phyloP scores from a whole-genome alignment of 108 stramenopile species.

The Cylindrotheca fusiformis region DNA sequence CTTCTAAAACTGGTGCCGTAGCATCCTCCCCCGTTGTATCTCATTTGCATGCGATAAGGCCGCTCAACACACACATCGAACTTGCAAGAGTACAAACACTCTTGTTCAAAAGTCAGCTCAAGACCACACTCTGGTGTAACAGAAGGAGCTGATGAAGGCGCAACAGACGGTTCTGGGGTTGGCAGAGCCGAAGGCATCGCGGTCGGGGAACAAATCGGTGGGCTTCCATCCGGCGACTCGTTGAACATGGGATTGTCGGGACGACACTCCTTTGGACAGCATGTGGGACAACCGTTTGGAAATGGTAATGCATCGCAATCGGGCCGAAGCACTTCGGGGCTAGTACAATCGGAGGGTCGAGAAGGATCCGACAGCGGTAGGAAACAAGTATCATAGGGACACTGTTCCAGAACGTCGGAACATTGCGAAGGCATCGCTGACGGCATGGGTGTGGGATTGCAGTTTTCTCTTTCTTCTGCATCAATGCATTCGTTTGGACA shows the following conservation, averaged over 20 bases:
- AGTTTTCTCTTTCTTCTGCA: background rate
- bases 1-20: constrained; percentile 1
- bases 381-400: background rate
- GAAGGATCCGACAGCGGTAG: background rate
- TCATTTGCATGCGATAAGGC: constrained; percentile 12
- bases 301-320: background rate
- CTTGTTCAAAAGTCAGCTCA: constrained; percentile 5
- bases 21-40: constrained; percentile 1
- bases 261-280: background rate
- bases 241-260: background rate
- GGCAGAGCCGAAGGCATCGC: constrained; percentile 3
- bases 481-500: background rate
- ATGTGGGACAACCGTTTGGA: background rate
- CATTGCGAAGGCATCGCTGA: background rate
- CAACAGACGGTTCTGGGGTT: background rate
- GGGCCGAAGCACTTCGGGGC: background rate
- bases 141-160: constrained; percentile 1
- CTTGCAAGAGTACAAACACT: constrained; percentile 13
- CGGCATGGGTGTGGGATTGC: background rate
- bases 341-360: background rate
- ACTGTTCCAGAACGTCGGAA: background rate
- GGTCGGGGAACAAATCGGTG: background rate
- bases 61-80: constrained; percentile 16
- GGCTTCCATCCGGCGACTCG: background rate
- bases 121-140: constrained; percentile 13